Evolutionary conservation across 108 stramenopile genomes (phyloP).

Genomic region (Nannochloropsis salina): DNA sequence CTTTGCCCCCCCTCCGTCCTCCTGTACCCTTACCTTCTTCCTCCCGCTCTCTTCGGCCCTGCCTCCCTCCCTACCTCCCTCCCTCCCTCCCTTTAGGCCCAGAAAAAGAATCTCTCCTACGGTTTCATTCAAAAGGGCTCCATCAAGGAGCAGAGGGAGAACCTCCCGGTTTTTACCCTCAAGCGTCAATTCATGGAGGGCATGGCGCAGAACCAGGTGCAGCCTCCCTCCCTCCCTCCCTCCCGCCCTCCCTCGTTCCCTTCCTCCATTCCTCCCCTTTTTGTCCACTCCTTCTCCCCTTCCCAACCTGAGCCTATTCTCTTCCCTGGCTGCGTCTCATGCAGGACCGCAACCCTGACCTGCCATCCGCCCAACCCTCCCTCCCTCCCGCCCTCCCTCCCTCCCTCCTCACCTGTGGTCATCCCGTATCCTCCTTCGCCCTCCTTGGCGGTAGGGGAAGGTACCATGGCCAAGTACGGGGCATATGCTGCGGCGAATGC

Average conservation of each 20-base stretch:
- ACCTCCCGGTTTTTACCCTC: constrained; percentile 78
- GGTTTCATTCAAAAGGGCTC: constrained; percentile 85
- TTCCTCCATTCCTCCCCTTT: too few relatives aligned
- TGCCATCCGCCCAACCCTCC: not conserved
- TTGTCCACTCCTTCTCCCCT: too few relatives aligned
- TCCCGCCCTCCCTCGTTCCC: too few relatives aligned
- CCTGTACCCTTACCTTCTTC: not conserved
- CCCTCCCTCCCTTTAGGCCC: constrained; percentile 58
- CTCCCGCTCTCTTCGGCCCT: not conserved
- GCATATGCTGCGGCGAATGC: not conserved
- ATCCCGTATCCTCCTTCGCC: not conserved
- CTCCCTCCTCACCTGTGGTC: constrained; percentile 17
- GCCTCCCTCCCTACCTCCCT: not conserved
- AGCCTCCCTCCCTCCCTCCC: too few relatives aligned
- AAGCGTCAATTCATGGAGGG: constrained; percentile 57
- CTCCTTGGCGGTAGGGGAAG: not conserved
- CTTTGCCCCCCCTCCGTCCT: not conserved
- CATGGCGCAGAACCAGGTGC: too few relatives aligned
- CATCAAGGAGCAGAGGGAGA: constrained; percentile 89
- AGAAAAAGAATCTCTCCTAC: constrained; percentile 82
- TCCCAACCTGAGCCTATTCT: too few relatives aligned
- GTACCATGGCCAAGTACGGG: not conserved
- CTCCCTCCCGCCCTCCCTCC: constrained; percentile 16
- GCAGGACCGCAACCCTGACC: not conserved
- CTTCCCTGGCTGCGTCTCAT: too few relatives aligned